Conservation (phyloP, 192 early-diverging fungal species). For the Chytriomyces sp. region DNA sequence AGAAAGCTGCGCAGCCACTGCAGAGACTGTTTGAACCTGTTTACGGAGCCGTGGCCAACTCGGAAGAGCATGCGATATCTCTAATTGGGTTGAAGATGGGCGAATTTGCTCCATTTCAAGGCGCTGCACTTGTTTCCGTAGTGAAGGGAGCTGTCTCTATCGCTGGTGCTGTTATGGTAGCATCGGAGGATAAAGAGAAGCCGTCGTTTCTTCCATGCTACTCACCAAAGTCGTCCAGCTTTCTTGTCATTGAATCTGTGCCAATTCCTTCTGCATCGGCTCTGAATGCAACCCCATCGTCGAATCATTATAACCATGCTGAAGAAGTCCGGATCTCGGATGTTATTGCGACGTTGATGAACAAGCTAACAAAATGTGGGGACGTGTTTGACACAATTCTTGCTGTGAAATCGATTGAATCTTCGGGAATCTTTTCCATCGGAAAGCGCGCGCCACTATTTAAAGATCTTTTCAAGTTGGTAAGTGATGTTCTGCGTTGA, state of each 20-base stretch:
- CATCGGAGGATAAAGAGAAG: not conserved
- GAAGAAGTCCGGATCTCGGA: too few species aligned
- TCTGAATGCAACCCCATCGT: too few species aligned
- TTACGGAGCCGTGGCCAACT: not conserved
- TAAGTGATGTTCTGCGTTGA: slow-evolving; percentile 6
- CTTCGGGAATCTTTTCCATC: slow-evolving; percentile 54
- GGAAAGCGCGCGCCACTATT: slow-evolving; percentile 51
- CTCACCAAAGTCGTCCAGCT: slow-evolving; percentile 41
- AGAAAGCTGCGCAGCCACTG: not conserved
- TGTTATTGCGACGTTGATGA: too few species aligned
- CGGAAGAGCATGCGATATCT: not conserved
- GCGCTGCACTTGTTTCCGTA: slow-evolving; percentile 37
- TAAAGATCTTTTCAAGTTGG: slow-evolving; percentile 54
- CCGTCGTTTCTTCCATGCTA: slow-evolving; percentile 42
- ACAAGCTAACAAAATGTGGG: not conserved
- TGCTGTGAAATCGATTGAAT: slow-evolving; percentile 36
- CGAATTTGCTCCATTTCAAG: slow-evolving; percentile 46
- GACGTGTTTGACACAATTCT: slow-evolving; percentile 10
- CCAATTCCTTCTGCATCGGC: too few species aligned
- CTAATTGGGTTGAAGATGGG: not conserved
- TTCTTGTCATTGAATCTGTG: slow-evolving; percentile 42
- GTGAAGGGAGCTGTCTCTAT: slow-evolving; percentile 40
- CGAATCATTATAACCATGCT: not conserved
- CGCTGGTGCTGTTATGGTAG: slow-evolving; percentile 21
- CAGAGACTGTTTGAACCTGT: not conserved